Evolutionary conservation across 768 basidiomycete genomes (phyloP), one percentile per base, ranked within the genome.

Genomic region (Mycena vitilis): DNA sequence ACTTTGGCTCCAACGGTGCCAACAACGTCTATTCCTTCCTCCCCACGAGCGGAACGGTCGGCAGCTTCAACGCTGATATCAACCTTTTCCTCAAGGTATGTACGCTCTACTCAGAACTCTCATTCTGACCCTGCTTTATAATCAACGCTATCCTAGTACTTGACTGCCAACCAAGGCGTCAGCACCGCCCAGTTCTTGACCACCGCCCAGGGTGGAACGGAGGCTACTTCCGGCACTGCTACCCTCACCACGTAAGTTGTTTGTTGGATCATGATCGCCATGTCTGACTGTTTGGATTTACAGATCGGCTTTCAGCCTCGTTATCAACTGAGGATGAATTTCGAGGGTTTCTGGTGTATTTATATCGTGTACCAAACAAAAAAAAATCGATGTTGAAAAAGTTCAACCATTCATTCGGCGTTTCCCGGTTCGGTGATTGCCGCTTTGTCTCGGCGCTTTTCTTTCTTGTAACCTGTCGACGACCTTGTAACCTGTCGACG

Each of bases 201-300:
- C 42, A 88, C 85, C 12, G 85, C 84, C 5, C 89, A 92, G 73
- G 89, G 82, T 5, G 91, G 91, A 5, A 87, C 87, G 0, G 91
- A 92, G 76, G 85, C 86, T 16, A 89, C 87, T 0, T 82, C 82
- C 12, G 89, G 89, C 30, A 79, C 80, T 38, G 88, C 86, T 18
- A 84, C 81, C 2, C 77, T 91, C 12, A 84, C 80, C 0, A 86
- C 86, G 89, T 89, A 66, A 74, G 86, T 78, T 7, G 38, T 40
- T 60, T 51, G 16, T 22, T 58, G 16, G 40, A 18, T 12, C 5
- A 30, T 30, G 3, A 5, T 44, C 20, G 22, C 34, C 6, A n/a
- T 16, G 20, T 16, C 23, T 45, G 22, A 56, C 25, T 44, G 22
- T 23, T 20, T 40, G 36, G 16, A 59, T 62, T 58, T 47, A 9